Base-by-base conservation (phyloP, 768 basidiomycete genomes). In the Saitozyma sp. region DNA sequence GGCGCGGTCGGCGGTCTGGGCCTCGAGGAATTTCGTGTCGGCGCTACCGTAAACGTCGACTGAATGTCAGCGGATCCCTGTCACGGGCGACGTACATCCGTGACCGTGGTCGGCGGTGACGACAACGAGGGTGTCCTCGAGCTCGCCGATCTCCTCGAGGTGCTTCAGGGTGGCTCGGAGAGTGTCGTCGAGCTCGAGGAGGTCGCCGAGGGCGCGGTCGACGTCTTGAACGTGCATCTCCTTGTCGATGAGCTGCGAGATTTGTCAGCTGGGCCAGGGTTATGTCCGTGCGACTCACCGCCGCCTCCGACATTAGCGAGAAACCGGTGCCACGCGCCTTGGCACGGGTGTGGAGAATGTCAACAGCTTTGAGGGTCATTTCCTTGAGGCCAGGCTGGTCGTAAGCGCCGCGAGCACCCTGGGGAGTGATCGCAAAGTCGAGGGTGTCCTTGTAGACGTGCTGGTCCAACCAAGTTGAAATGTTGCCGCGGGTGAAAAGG, bases 361-460 rank as follows among this genome's bases (percentile, higher is more conserved):
- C 79, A 59, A 81, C 70, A 0, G 80, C 80, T 67, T 81, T 81
- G 62, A 80, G 63, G 19, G 81, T 81, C 80, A 82, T 81, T 3
- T 80, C 74, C 57, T 78, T 80, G 45, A 82, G 73, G 45, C 81
- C 80, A 3, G 81, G 80, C 50, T 73, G 76, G 66, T 81, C 77
- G 50, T 65, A 50, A 45, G 68, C 70, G 45, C 70, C 70, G 17
- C 60, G 53, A 38, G 62, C 41, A 16, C 70, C 70, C 9, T 57
- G 60, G 40, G 70, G 67, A 17, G 63, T 64, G 59, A 65, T 43
- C 19, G 64, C 68, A 41, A 67, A 54, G 41, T 58, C 60, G 8
- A 68, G 55, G 16, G 60, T 50, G 38, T 68, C 64, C 13, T 62
- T 66, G 75, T 70, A 80, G 56, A 82, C 72, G 55, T 80, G 62